A percentile compares a stretch with the other conserved stretches of the same genome.
These are phyloP conservation scores for Moniliophthora roreri DNA, from an alignment of 1,284 basidiomycete genomes.

Conservation along the genomic window DNA sequence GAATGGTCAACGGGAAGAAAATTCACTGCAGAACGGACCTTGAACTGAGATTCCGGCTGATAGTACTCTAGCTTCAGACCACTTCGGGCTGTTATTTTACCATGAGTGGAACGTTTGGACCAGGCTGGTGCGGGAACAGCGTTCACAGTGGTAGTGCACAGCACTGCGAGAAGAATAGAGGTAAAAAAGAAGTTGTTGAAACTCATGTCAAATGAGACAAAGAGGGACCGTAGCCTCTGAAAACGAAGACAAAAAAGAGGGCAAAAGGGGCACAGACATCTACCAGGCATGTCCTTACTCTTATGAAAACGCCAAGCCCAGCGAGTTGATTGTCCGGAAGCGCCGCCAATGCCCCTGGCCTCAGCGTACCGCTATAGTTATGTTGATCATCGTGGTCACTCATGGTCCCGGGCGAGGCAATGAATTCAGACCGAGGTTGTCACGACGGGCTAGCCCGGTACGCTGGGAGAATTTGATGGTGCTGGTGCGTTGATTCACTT, in stretches of 20 bases:
- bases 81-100: conserved; percentile 27
- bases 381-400: too few relatives aligned
- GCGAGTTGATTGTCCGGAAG: too few relatives aligned
- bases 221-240: background rate
- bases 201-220: conserved; percentile 3
- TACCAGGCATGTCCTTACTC: too few relatives aligned
- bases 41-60: conserved; percentile 38
- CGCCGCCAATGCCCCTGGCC: too few relatives aligned
- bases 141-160: conserved; percentile 17
- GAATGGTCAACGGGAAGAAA: background rate
- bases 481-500: too few relatives aligned
- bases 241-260: background rate
- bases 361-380: too few relatives aligned
- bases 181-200: conserved; percentile 21
- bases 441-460: too few relatives aligned
- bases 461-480: too few relatives aligned
- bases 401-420: too few relatives aligned
- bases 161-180: conserved; percentile 20
- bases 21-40: conserved; percentile 24
- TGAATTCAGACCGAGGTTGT: too few relatives aligned
- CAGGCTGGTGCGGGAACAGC: conserved; percentile 17
- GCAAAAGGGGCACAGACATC: background rate
- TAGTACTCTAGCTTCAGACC: conserved; percentile 36
- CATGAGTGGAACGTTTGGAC: conserved; percentile 13
- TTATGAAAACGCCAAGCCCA: too few relatives aligned